Base-by-base conservation (phyloP, 2,329 filamentous ascomycete genomes). In the Cladophialophora bantiana region DNA sequence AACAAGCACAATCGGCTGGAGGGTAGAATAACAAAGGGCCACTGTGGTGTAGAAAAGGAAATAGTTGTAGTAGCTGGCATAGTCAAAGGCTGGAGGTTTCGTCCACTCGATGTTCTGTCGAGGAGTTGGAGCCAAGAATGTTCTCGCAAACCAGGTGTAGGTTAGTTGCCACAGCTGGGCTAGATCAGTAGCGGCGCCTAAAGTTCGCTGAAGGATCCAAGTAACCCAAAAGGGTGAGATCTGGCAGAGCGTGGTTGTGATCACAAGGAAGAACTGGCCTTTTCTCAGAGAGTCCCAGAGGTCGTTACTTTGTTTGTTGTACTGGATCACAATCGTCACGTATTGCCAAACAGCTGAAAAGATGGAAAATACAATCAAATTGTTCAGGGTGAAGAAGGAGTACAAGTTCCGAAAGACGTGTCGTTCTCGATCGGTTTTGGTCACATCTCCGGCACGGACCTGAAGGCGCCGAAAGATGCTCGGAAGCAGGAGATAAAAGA, bases 361-460 rank as follows among this genome's bases (percentile, higher is more conserved):
- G 13, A 97, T 83, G 10, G 94, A 97, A 79, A 98, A 98, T 65
- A 98, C 89, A 71, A 99, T 83, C 63, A 99, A 80, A 76, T 98
- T 98, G 85, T 99, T 99, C 84, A 99, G 93, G 60, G 97, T 87
- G 79, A 99, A 99, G 82, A 99, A 99, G 18, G 91, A 86, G 79
- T 96, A 99, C 2, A 99, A 85, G 78, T 96, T 96, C 69, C 88
- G 89, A 66, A 95, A 85, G 60, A 99, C 95, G 77, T 98, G 94
- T 35, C 93, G 86, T 77, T 99, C 95, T 62, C 95, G 88, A 32
- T 92, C 92, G 0, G 92, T 96, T 80, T 98, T 99, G 56, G 93
- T 96, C 71, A 91, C 86, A 76, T 98, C 94, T 70, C 95, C 95
- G 4, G 92, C 91, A 71, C 87, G 87, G 68, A 93, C 90, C 5